Conservation (phyloP, 768 basidiomycete genomes). For the Tulasnella sp. region DNA sequence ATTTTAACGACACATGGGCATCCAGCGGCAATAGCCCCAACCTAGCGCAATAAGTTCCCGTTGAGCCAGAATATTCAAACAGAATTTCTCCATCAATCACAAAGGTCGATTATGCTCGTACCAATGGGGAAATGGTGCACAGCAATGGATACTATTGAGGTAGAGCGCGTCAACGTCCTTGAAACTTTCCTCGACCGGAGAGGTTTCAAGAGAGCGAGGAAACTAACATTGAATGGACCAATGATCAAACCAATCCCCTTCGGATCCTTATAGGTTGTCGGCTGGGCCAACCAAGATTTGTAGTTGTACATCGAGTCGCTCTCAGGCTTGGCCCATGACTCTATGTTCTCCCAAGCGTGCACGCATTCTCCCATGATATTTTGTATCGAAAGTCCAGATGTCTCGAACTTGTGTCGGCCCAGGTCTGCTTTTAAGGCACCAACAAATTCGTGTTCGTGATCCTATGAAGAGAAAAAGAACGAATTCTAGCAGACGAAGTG, state of each 20-base stretch:
- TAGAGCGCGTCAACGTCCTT: not conserved
- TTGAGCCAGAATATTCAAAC: no score
- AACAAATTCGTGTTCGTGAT: not conserved
- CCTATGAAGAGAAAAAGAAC: no score
- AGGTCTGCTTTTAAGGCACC: slow-evolving; percentile 1
- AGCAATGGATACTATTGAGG: not conserved
- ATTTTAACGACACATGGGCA: slow-evolving; percentile 64
- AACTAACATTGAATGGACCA: slow-evolving; percentile 19
- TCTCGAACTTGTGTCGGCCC: slow-evolving; percentile 27
- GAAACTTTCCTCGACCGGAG: no score
- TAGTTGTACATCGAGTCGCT: slow-evolving; percentile 40
- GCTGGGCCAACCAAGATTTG: slow-evolving; percentile 40
- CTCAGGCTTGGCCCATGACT: slow-evolving; percentile 63
- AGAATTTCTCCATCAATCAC: no score
- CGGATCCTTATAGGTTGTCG: slow-evolving; percentile 58
- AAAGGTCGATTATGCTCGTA: no score
- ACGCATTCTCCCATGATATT: slow-evolving; percentile 42
- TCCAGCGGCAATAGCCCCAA: slow-evolving; percentile 70
- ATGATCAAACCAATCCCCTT: slow-evolving; percentile 35
- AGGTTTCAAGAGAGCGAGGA: no score
- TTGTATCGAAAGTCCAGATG: slow-evolving; percentile 51
- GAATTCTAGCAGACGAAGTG: not conserved
- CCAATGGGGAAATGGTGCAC: slow-evolving; percentile 37
- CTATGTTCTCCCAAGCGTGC: slow-evolving; percentile 49
- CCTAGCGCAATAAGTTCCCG: not conserved